These are phyloP conservation scores for Pestalotiopsis sp. DNA, from an alignment of 2,329 filamentous ascomycete species.

Conservation along the genomic window DNA sequence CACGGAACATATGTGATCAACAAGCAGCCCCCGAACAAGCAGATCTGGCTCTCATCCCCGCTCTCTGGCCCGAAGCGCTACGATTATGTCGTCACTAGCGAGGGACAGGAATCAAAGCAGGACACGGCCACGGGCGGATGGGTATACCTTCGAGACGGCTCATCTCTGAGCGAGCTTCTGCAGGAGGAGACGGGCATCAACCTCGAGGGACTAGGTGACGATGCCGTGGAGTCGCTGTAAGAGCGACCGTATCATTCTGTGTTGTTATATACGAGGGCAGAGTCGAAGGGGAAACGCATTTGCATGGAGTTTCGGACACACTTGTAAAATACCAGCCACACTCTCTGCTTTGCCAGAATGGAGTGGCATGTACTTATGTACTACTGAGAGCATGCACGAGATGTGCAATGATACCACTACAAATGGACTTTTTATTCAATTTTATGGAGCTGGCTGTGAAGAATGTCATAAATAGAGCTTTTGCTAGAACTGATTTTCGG, in stretches of 20 bases:
- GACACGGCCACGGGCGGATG: slow-evolving; percentile 75
- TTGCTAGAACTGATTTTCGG: neutral
- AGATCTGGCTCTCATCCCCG: slow-evolving; percentile 94
- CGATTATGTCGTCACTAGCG: slow-evolving; percentile 80
- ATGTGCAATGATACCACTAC: neutral
- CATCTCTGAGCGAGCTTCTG: slow-evolving; percentile 72
- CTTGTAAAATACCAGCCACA: neutral
- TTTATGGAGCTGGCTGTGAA: rapidly evolving
- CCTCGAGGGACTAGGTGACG: slow-evolving; percentile 13
- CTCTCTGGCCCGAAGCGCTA: slow-evolving; percentile 90
- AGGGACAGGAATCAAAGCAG: slow-evolving; percentile 78
- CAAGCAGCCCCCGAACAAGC: slow-evolving; percentile 97
- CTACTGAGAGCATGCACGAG: neutral
- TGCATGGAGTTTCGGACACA: neutral
- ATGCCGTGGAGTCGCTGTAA: neutral
- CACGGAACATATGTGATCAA: slow-evolving; percentile 90
- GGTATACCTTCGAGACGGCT: slow-evolving; percentile 87
- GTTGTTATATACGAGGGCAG: neutral
- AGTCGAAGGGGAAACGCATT: neutral
- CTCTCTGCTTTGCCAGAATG: neutral
- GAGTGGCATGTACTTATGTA: neutral
- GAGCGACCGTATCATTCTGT: neutral
- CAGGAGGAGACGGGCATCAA: slow-evolving; percentile 75
- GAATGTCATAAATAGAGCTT: neutral
- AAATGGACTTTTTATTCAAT: neutral